A percentile compares a stretch with the other conserved stretches of the same genome.
These are phyloP conservation scores for Boletus sensibilis DNA, from an alignment of 768 basidiomycete species.

Conservation along the genomic window DNA sequence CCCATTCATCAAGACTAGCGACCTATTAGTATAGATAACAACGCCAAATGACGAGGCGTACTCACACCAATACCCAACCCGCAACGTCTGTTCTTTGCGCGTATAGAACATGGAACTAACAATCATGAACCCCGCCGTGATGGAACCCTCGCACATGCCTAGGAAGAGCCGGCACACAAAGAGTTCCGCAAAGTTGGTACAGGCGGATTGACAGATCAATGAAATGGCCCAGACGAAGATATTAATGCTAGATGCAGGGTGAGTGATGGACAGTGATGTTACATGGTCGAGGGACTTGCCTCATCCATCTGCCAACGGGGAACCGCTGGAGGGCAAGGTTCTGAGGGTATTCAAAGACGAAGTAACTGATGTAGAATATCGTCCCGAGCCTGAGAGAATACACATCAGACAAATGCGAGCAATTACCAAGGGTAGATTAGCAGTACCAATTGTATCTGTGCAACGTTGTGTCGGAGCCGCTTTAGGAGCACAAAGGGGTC, in stretches of 20 bases:
- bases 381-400: slow-evolving; percentile 59
- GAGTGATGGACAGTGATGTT: not conserved
- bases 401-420: not conserved
- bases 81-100: slow-evolving; percentile 61
- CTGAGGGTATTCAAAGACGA: slow-evolving; percentile 72
- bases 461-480: not conserved
- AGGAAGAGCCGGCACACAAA: slow-evolving; percentile 63
- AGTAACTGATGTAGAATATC: slow-evolving; percentile 70
- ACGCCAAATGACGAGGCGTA: not conserved
- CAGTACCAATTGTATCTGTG: slow-evolving; percentile 63
- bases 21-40: not conserved
- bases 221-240: slow-evolving; percentile 66
- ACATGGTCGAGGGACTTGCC: slow-evolving; percentile 37
- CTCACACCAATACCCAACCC: slow-evolving; percentile 79
- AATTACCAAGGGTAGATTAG: not conserved
- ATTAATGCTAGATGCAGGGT: slow-evolving; percentile 46
- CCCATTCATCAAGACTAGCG: slow-evolving; percentile 70
- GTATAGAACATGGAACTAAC: slow-evolving; percentile 81
- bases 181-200: slow-evolving; percentile 64
- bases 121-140: slow-evolving; percentile 77
- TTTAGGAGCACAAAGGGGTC: not conserved
- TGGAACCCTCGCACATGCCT: slow-evolving; percentile 69
- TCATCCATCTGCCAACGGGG: slow-evolving; percentile 82
- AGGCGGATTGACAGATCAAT: slow-evolving; percentile 63
- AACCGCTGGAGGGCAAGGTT: slow-evolving; percentile 70